A percentile compares a stretch with the other conserved stretches of the same genome.
Evolutionary conservation across 2,329 filamentous ascomycete species (phyloP).

Genomic region (Chaetothyriales sp.): DNA sequence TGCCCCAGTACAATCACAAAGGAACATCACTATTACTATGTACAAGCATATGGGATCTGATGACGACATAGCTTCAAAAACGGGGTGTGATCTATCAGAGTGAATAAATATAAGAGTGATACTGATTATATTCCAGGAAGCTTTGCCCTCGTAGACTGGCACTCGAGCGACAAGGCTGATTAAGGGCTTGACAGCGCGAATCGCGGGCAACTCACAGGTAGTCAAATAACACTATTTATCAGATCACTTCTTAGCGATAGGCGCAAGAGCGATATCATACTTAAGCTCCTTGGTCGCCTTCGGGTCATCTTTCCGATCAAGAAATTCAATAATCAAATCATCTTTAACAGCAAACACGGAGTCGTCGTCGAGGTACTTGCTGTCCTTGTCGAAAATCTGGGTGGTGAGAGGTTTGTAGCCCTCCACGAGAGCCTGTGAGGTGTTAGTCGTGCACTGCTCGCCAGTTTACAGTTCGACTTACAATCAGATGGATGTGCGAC

Average conservation of each 20-base stretch:
- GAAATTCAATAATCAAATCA: slow-evolving; percentile 44
- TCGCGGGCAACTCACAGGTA: neutral
- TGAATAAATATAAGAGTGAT: too few species aligned
- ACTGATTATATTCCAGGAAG: too few species aligned
- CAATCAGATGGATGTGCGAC: slow-evolving; percentile 51
- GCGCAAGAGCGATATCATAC: slow-evolving; percentile 38
- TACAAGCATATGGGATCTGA: too few species aligned
- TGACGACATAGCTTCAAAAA: too few species aligned
- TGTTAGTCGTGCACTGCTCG: neutral
- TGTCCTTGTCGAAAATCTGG: slow-evolving; percentile 60
- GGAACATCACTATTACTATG: too few species aligned
- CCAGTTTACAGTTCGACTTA: slow-evolving; percentile 22
- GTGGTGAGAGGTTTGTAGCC: slow-evolving; percentile 58
- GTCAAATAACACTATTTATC: neutral
- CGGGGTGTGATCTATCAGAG: too few species aligned
- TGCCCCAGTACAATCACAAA: too few species aligned
- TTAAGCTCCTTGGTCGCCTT: slow-evolving; percentile 41
- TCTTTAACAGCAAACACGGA: slow-evolving; percentile 49
- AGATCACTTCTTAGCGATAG: slow-evolving; percentile 1
- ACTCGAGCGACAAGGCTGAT: too few species aligned
- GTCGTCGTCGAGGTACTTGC: slow-evolving; percentile 48
- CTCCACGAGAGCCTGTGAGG: slow-evolving; percentile 36
- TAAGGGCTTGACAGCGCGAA: too few species aligned
- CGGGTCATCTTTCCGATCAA: slow-evolving; percentile 36
- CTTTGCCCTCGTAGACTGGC: too few species aligned